Base-by-base conservation (phyloP, 1,284 basidiomycete genomes). In the Cryptococcus sp. region DNA sequence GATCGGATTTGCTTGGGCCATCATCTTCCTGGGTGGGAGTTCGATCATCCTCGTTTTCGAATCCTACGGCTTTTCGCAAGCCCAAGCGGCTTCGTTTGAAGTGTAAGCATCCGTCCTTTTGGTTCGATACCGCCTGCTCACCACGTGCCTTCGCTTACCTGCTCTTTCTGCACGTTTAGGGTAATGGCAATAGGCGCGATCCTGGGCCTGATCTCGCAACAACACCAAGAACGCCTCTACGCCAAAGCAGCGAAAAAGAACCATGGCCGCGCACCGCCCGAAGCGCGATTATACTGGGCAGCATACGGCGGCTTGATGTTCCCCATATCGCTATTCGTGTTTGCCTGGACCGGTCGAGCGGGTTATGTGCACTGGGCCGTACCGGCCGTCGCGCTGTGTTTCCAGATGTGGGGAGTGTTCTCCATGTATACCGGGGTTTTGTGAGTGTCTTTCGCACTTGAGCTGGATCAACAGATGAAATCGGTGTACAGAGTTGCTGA, bases 201-300 rank as follows among this genome's bases (percentile, higher is more conserved):
- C 65, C 59, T 91, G 42, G 91, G 89, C 0, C 87, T 88, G 42
- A 67, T 88, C 23, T 86, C 87, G 44, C 88, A 91, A 74, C 74
- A 50, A 57, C 76, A 71, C 56, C 74, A 75, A 60, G 73, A 76
- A 50, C 31, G 59, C 25, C 62, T 76, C 15, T 76, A 75, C 57
- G 53, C 48, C 19, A 57, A 64, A 13, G 64, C 73, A 1, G 60
- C 70, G 2, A 25, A 17, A 1, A 60, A 61, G 35, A 64, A 73
- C 1, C 69, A 73, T 0, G 80, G 80, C 6, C 70, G 73, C 25
- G 77, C 81, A 0, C 68, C 73, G 0, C 81, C 81, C 3, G 81
- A 82, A 67, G 80, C 78, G 5, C 62, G 81, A 5, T 71, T 82
- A 8, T 81, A 82, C 66, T 75, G 72, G 52, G 69, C 74, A 3